Evolutionary conservation across 805 yeast species (phyloP).

Genomic region (Nakazawaea ambrosiae): DNA sequence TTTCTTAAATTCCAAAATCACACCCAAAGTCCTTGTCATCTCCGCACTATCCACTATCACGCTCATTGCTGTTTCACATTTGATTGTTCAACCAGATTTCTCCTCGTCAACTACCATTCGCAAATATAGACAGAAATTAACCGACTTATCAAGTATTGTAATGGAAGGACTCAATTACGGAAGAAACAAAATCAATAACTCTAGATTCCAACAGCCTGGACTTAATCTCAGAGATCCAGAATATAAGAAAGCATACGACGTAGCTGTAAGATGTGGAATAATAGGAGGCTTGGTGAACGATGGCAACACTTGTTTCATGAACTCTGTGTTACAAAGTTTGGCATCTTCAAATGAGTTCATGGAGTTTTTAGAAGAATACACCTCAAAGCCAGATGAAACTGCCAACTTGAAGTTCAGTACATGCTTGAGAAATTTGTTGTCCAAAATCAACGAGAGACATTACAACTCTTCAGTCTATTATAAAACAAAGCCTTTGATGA

Average conservation of each 20-base stretch:
- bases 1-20: neutral
- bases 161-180: conserved; percentile 15
- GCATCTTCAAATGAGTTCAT: conserved; percentile 64
- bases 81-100: too few species aligned
- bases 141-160: conserved; percentile 16
- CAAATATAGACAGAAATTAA: too few species aligned
- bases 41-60: conserved; percentile 3
- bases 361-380: conserved; percentile 44
- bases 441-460: conserved; percentile 47
- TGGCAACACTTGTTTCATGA: conserved; percentile 94
- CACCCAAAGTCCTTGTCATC: neutral
- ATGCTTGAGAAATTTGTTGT: conserved; percentile 44
- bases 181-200: conserved; percentile 17
- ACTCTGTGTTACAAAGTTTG: conserved; percentile 76
- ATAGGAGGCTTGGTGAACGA: conserved; percentile 85
- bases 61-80: conserved; percentile 3
- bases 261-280: conserved; percentile 59
- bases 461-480: conserved; percentile 53
- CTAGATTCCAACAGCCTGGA: conserved; percentile 9
- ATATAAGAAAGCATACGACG: conserved; percentile 15
- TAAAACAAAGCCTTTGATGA: conserved; percentile 52
- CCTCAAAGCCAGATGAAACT: conserved; percentile 13
- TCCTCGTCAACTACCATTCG: too few species aligned
- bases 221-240: conserved; percentile 15
- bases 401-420: conserved; percentile 37